Evolutionary conservation across 2,329 filamentous ascomycete genomes (phyloP).

Genomic region (Ophiocordyceps unilateralis): DNA sequence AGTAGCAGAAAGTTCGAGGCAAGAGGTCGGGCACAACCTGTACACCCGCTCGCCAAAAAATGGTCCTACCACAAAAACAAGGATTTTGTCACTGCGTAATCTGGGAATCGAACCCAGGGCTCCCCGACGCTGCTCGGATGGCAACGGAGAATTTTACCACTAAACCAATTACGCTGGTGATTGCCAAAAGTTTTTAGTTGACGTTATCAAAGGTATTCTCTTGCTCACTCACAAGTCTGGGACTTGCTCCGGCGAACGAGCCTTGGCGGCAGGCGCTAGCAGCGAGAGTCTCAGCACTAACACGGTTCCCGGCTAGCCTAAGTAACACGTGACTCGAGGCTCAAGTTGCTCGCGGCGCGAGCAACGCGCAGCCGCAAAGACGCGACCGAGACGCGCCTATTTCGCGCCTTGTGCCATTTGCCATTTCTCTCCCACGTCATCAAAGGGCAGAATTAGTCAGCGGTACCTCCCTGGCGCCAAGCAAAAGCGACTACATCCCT

Average conservation of each 20-base stretch:
- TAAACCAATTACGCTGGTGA: conserved; percentile 11
- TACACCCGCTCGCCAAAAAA: neutral
- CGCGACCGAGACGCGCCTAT: neutral
- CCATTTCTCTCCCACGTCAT: no score
- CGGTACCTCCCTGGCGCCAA: neutral
- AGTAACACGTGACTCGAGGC: no score
- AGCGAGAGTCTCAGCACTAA: no score
- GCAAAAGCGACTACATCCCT: conserved; percentile 2
- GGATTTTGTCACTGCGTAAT: conserved; percentile 6
- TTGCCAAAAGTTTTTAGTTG: neutral
- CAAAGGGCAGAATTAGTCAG: conserved; percentile 1
- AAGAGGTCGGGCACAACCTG: no score
- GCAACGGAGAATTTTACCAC: conserved; percentile 15
- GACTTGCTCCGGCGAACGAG: no score
- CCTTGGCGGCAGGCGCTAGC: no score
- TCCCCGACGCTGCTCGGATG: conserved; percentile 11
- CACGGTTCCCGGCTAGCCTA: no score
- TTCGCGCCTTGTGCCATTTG: neutral
- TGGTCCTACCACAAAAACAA: neutral
- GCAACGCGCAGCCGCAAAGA: neutral
- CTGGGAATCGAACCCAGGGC: conserved; percentile 15
- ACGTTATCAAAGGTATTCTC: no score
- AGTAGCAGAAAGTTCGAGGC: no score
- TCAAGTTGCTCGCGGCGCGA: no score
- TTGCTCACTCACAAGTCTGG: no score